phyloP scores from a whole-genome alignment of 768 basidiomycete genomes.

The Leucosporidium yakuticum region DNA sequence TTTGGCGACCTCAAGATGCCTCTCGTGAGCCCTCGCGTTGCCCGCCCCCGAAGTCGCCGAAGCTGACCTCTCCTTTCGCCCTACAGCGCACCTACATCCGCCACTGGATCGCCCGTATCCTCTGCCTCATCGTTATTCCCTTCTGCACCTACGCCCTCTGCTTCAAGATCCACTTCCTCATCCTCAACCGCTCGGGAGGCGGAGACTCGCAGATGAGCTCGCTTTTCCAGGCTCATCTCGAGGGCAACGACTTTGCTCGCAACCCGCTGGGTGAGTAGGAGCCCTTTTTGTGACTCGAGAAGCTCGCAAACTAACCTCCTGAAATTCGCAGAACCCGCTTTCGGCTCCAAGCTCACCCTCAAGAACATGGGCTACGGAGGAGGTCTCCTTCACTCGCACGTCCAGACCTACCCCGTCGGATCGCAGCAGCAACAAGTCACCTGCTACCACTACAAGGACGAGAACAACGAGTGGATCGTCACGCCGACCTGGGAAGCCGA shows the following conservation, averaged over 20 bases:
- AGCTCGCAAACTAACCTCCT: background rate
- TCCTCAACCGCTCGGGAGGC: constrained; percentile 88
- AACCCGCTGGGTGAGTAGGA: constrained; percentile 69
- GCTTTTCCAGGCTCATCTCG: constrained; percentile 91
- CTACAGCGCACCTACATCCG: constrained; percentile 71
- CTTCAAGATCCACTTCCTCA: constrained; percentile 94
- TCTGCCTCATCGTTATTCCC: constrained; percentile 81
- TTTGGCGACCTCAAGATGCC: constrained; percentile 93
- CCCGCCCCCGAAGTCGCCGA: background rate
- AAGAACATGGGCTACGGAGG: constrained; percentile 99
- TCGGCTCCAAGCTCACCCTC: constrained; percentile 81
- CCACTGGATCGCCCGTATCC: constrained; percentile 83
- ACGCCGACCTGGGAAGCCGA: constrained; percentile 74
- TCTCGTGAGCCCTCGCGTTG: constrained; percentile 53
- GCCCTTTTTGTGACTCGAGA: background rate
- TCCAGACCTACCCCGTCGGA: constrained; percentile 88
- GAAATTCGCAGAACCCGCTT: constrained; percentile 62
- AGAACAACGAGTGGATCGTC: constrained; percentile 87
- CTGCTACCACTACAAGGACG: constrained; percentile 99
- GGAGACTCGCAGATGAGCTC: constrained; percentile 99
- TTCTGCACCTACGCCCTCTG: constrained; percentile 85
- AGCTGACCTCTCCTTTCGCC: constrained; percentile 5
- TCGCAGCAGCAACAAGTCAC: constrained; percentile 94
- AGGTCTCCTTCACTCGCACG: constrained; percentile 90
- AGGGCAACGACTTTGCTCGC: constrained; percentile 84